phyloP scores from a whole-genome alignment of 768 basidiomycete species.

The Suillus spraguei region DNA sequence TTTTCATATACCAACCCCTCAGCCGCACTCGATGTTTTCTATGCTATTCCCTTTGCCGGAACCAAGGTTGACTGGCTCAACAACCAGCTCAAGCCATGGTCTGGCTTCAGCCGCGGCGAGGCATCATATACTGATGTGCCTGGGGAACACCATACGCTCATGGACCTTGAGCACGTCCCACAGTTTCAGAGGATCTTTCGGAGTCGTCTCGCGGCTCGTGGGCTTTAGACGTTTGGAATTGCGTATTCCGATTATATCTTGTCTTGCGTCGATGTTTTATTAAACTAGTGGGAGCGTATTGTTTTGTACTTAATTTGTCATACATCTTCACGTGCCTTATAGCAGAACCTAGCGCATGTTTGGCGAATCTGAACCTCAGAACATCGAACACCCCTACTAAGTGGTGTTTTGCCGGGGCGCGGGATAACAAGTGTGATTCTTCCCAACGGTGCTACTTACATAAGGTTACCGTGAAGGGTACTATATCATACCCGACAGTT shows the following conservation, averaged over 20 bases:
- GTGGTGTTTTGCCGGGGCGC: too few species aligned
- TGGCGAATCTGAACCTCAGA: background rate
- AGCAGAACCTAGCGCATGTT: background rate
- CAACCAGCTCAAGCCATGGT: conserved; percentile 31
- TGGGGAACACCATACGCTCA: conserved; percentile 32
- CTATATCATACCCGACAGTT: background rate
- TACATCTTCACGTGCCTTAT: background rate
- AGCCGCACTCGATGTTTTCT: conserved; percentile 29
- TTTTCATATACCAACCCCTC: conserved; percentile 7
- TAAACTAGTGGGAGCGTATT: background rate
- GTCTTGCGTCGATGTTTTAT: background rate
- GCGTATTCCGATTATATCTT: background rate
- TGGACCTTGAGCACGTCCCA: conserved; percentile 35
- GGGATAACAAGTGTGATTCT: background rate
- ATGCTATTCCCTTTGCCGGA: conserved; percentile 30
- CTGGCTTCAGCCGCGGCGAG: conserved; percentile 25
- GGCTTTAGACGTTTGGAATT: conserved; percentile 16
- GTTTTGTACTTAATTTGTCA: background rate
- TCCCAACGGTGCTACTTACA: background rate
- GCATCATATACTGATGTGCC: conserved; percentile 29
- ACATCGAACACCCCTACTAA: background rate
- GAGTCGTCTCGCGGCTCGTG: conserved; percentile 25
- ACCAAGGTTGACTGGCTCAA: conserved; percentile 33
- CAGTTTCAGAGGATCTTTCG: conserved; percentile 33
- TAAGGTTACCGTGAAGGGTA: background rate